Conservation (phyloP, 805 yeast species). For the Saturnispora sekii region DNA sequence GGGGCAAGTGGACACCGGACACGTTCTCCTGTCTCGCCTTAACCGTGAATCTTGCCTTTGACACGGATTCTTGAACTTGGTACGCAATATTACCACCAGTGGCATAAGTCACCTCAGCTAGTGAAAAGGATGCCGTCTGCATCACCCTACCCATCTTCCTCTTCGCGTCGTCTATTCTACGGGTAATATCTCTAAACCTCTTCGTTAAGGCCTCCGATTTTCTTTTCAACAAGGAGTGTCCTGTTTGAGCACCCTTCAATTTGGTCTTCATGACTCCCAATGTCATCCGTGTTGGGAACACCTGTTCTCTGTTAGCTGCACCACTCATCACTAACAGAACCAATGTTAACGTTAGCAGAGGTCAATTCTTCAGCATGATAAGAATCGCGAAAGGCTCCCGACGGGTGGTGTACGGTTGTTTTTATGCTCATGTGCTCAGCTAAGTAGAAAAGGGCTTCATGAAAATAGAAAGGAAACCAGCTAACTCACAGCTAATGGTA, state of each 20-base stretch:
- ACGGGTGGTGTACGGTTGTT: slow-evolving; percentile 29
- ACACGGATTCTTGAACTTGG: slow-evolving; percentile 85
- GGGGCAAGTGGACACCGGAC: slow-evolving; percentile 89
- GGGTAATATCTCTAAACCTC: slow-evolving; percentile 91
- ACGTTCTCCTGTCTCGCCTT: slow-evolving; percentile 92
- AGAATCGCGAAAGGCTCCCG: slow-evolving; percentile 8
- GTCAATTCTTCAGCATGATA: neutral
- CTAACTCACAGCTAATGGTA: too few species aligned
- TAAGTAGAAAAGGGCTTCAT: too few species aligned
- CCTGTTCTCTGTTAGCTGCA: slow-evolving; percentile 62
- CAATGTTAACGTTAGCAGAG: neutral
- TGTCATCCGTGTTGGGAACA: slow-evolving; percentile 97
- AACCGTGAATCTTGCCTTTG: slow-evolving; percentile 85
- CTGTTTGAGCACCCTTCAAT: slow-evolving; percentile 95
- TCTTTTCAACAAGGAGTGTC: slow-evolving; percentile 86
- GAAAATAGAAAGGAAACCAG: neutral
- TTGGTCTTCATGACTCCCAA: slow-evolving; percentile 90
- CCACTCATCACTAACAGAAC: slow-evolving; percentile 4
- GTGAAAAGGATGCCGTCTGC: slow-evolving; percentile 96
- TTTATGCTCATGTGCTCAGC: slow-evolving; percentile 25
- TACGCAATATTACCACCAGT: slow-evolving; percentile 94
- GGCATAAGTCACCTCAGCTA: slow-evolving; percentile 96
- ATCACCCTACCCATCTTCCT: slow-evolving; percentile 96
- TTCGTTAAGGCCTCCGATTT: slow-evolving; percentile 96
- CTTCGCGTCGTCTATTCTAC: slow-evolving; percentile 88